Evolutionary conservation across 805 yeast genomes (phyloP), one percentile per base, ranked within the genome.

Genomic region (Sugiyamaella lignohabitans): DNA sequence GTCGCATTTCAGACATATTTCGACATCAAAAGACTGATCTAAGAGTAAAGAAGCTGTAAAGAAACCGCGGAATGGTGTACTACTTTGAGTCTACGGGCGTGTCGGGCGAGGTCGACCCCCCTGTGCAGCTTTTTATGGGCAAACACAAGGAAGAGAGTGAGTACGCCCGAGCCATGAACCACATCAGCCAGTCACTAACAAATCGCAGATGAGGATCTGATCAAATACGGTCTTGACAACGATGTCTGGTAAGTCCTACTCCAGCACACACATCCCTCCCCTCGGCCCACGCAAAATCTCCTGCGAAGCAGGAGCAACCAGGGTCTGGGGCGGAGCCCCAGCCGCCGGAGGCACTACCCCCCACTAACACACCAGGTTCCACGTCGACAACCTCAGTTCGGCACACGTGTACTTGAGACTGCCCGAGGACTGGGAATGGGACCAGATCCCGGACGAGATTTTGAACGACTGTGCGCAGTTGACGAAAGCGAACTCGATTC

Each of bases 341-440:
- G 32, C 32, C 14, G 32, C 32, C 32, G 32, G 32, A 27, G 14
- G 32, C 14, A 27, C n/a, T n/a, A n/a, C 20, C 14, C 16, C 6
- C 5, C 14, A 35, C 20, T 18, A 35, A 18, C 10, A 36, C 38
- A 5, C 24, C 27, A 46, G 59, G 71, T 85, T 86, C 58, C 94
- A 84, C 62, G 87, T 82, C 5, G 89, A 83, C 54, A 82, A 80
- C 53, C 69, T 78, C 41, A 80, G 87, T 3, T 80, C 87, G 38
- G 93, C 89, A 0, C 95, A 86, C 60, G 73, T 86, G 6, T 86
- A 86, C 56, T 65, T 84, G 22, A 74, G 86, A 47, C 62, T 81
- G 18, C 66, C 71, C 2, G 75, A 72, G 19, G 80, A 75, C 45
- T 56, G 57, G 55, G 40, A 50, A 4, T 65, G 75, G 61, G 75